Conservation (phyloP, 441 rosid genomes). For the Populus tomentosa region DNA sequence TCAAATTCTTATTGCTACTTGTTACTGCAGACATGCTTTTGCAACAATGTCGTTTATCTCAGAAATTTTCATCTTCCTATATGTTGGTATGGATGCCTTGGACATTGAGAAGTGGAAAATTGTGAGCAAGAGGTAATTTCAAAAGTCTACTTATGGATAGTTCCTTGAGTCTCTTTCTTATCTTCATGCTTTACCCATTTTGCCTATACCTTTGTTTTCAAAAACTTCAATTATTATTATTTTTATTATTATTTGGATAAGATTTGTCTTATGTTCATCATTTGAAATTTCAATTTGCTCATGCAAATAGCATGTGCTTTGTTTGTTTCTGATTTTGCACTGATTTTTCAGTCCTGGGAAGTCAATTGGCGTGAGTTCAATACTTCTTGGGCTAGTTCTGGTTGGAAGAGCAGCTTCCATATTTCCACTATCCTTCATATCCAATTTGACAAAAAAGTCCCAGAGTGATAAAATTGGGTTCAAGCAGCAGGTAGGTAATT, state of each 20-base stretch:
- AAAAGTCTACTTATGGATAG: neutral
- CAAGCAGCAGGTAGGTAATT: slow-evolving; percentile 56
- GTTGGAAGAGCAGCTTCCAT: slow-evolving; percentile 92
- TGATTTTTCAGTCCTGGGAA: slow-evolving; percentile 56
- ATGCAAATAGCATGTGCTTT: neutral
- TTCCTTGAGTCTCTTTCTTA: neutral
- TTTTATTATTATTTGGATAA: neutral
- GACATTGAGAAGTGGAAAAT: slow-evolving; percentile 87
- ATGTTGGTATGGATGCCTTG: slow-evolving; percentile 97
- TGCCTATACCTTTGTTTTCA: neutral
- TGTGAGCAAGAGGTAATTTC: slow-evolving; percentile 60
- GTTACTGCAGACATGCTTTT: slow-evolving; percentile 71
- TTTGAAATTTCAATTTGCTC: slow-evolving; percentile 4
- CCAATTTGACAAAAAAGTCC: slow-evolving; percentile 71
- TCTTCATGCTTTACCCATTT: neutral
- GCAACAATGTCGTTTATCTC: slow-evolving; percentile 88
- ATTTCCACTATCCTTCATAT: slow-evolving; percentile 74
- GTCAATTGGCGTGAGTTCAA: slow-evolving; percentile 72
- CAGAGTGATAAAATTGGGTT: slow-evolving; percentile 46
- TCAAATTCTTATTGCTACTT: slow-evolving; percentile 9
- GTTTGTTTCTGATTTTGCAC: neutral
- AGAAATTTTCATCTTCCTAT: slow-evolving; percentile 89
- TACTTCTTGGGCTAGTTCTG: slow-evolving; percentile 68
- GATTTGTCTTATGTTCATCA: neutral
- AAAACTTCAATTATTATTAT: too few relatives aligned